Base-by-base conservation (phyloP, 78 protist genomes). In the Speleostelium caveatum region DNA sequence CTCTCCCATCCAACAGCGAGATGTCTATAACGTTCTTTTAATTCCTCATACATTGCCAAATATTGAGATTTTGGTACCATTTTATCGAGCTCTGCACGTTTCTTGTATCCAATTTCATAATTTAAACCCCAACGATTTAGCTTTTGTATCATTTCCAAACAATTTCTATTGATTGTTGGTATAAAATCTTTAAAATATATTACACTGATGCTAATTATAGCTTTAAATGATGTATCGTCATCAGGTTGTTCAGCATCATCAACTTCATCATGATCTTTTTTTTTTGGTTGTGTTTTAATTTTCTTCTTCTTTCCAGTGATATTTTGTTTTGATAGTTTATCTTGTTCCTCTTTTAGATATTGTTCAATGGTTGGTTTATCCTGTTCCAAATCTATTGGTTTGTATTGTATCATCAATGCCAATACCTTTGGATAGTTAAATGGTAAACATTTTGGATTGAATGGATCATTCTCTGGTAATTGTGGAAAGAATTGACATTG, bases 71-170 rank as follows among this genome's bases (percentile, higher is more conserved):
- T 76, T 30, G 95, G 87, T 55, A 92, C 32, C 22, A 92, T 45
- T n/a, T 71, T 45, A 60, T 92, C 95, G 59, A 79, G 86, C 21
- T 63, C 32, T 14, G 89, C 91, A 30, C 45, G 22, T 66, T 78
- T 92, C 45, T 77, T 53, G 35, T 92, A 92, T 14, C 83, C 83
- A 53, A 62, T 60, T 24, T 59, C 77, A 68, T 55, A 68, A 39
- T 68, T 56, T 26, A 56, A 0, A 26, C 93, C 93, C 93, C 93
- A 87, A 55, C 78, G 77, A 49, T 75, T 36, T 2, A 87, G 24
- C 56, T 87, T 87, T 30, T 65, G 68, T 30, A 87, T 22, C 12
- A 87, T 42, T 51, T 26, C 22, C 21, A 14, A 14, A 6, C 56
- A 33, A 21, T 38, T 53, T 19, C 56, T 80, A 45, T 68, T 49